A percentile compares a stretch with the other conserved stretches of the same genome.
Evolutionary conservation across 139 green algal species (phyloP).

Genomic region (Chlorella sp.): DNA sequence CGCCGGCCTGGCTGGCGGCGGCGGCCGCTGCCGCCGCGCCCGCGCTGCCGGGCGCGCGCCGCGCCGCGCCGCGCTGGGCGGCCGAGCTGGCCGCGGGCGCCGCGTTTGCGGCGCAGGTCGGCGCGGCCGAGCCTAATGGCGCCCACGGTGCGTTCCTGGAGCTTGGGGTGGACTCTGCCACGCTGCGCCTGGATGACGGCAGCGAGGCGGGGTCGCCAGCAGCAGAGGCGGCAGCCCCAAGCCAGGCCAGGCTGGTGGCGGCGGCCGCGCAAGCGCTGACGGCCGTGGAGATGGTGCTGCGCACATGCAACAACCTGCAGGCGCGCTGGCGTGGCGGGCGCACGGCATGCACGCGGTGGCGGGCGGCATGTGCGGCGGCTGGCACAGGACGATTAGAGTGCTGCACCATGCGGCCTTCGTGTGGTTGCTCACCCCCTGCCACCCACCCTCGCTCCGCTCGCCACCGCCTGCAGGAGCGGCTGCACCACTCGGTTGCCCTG

Average conservation of each 20-base stretch:
- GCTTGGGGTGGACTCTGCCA: too few species aligned
- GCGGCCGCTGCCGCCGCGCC: not conserved
- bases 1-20: not conserved
- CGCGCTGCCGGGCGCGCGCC: not conserved
- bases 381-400: not conserved
- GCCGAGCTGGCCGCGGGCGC: not conserved
- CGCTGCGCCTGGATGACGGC: too few species aligned
- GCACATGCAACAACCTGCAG: not conserved
- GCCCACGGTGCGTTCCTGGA: not conserved
- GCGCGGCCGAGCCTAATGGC: not conserved
- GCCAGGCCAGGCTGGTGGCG: conserved; percentile 3
- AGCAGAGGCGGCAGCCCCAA: too few species aligned
- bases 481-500: conserved; percentile 83
- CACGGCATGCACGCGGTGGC: too few species aligned
- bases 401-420: conserved; percentile 8
- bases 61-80: not conserved
- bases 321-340: conserved; percentile 3
- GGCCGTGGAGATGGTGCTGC: too few species aligned
- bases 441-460: too few species aligned
- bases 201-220: too few species aligned
- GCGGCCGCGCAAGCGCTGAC: conserved; percentile 14
- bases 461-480: conserved; percentile 82
- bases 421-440: conserved; percentile 29
- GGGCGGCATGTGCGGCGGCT: too few species aligned
- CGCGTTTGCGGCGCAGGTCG: not conserved